These are phyloP conservation scores for Heracleum sosnowskyi DNA, from an alignment of 129 eudicot species.

Conservation along the genomic window DNA sequence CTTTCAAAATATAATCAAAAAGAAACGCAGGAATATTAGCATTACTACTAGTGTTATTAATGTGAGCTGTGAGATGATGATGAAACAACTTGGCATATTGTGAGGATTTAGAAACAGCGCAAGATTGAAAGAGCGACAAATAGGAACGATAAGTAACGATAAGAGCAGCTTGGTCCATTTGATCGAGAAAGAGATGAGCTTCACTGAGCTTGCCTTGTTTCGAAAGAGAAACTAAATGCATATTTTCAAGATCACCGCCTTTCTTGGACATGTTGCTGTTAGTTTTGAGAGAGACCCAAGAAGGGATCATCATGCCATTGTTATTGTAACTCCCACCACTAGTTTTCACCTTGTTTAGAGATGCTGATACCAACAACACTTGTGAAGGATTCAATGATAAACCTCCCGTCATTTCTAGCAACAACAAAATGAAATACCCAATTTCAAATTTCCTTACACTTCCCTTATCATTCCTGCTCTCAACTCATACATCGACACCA, in stretches of 20 bases:
- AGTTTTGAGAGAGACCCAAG: not conserved
- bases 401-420: not conserved
- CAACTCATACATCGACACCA: too few relatives aligned
- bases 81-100: slow-evolving; percentile 18
- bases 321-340: not conserved
- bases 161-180: slow-evolving; percentile 29
- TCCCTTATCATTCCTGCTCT: too few relatives aligned
- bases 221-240: slow-evolving; percentile 32
- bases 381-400: not conserved
- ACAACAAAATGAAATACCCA: too few relatives aligned
- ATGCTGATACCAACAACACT: not conserved
- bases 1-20: slow-evolving; percentile 13
- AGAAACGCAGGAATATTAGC: slow-evolving; percentile 19
- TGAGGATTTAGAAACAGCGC: slow-evolving; percentile 15
- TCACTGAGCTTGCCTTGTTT: slow-evolving; percentile 38
- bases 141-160: slow-evolving; percentile 23
- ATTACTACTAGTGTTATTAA: not conserved
- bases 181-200: slow-evolving; percentile 28
- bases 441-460: too few relatives aligned
- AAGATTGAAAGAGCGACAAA: slow-evolving; percentile 24
- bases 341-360: not conserved
- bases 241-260: slow-evolving; percentile 26
- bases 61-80: not conserved
- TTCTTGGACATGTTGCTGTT: not conserved
- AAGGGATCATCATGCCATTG: not conserved